These are phyloP conservation scores for Rhodotorula paludigena DNA, from an alignment of 768 basidiomycete species.

Conservation along the genomic window DNA sequence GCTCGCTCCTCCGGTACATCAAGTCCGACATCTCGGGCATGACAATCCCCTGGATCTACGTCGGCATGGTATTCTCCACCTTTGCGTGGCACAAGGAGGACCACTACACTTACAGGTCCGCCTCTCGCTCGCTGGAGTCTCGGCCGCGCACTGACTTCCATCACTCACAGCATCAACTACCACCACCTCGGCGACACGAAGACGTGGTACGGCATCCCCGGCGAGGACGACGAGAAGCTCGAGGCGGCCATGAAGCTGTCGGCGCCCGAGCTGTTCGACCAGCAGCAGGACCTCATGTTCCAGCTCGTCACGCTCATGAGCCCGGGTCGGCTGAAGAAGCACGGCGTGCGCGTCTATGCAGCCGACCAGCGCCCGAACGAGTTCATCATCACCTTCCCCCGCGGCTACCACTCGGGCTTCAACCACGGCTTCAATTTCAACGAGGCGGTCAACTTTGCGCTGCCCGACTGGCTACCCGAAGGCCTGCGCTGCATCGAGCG, in stretches of 20 bases:
- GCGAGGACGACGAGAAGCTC: constrained; percentile 89
- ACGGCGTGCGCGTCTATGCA: constrained; percentile 84
- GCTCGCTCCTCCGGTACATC: constrained; percentile 91
- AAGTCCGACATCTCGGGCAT: constrained; percentile 99
- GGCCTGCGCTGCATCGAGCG: constrained; percentile 83
- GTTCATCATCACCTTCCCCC: constrained; percentile 95
- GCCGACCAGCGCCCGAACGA: constrained; percentile 97
- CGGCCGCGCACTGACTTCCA: background rate
- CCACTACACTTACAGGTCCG: constrained; percentile 97
- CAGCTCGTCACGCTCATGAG: constrained; percentile 98
- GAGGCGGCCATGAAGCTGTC: constrained; percentile 91
- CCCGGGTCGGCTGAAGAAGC: constrained; percentile 74
- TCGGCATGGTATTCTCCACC: constrained; percentile 97
- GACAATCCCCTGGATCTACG: constrained; percentile 82
- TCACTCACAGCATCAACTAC: constrained; percentile 40
- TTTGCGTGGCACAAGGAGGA: constrained; percentile 99
- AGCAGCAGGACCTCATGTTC: constrained; percentile 93
- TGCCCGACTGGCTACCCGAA: constrained; percentile 86
- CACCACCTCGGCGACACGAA: constrained; percentile 98
- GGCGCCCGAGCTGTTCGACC: constrained; percentile 95
- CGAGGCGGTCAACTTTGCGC: constrained; percentile 96
- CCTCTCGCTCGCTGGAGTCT: constrained; percentile 52
- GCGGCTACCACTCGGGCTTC: constrained; percentile 66
- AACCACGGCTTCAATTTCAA: constrained; percentile 99
- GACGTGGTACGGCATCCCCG: constrained; percentile 99